These are phyloP conservation scores for Colletotrichum graminicola DNA, from an alignment of 2,329 filamentous ascomycete species.

Conservation along the genomic window DNA sequence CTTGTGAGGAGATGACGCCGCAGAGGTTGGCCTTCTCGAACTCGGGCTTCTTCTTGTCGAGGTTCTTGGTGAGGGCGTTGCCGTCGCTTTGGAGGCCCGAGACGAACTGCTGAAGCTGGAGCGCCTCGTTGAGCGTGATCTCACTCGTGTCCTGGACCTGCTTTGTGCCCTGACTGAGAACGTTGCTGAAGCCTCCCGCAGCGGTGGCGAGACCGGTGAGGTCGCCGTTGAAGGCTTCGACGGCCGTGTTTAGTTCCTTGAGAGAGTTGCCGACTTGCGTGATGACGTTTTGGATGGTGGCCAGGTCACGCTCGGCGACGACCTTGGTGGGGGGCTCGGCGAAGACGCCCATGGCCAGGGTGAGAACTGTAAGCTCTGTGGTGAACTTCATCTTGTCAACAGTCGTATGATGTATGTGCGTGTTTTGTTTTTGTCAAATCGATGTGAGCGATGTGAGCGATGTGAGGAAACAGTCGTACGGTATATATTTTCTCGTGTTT, in stretches of 20 bases:
- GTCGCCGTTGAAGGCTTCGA: slow-evolving; percentile 46
- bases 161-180: slow-evolving; percentile 41
- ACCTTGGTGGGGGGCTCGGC: slow-evolving; percentile 38
- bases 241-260: slow-evolving; percentile 44
- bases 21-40: slow-evolving; percentile 49
- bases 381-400: slow-evolving; percentile 44
- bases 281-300: slow-evolving; percentile 41
- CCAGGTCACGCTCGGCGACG: slow-evolving; percentile 40
- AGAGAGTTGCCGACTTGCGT: slow-evolving; percentile 42
- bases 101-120: slow-evolving; percentile 42
- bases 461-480: neutral
- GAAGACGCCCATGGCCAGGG: slow-evolving; percentile 40
- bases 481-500: slow-evolving; percentile 21
- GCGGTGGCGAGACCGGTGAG: slow-evolving; percentile 41
- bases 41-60: slow-evolving; percentile 47
- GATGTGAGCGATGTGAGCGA: too few relatives aligned
- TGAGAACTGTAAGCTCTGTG: slow-evolving; percentile 37
- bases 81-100: slow-evolving; percentile 46
- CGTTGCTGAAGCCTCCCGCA: slow-evolving; percentile 43
- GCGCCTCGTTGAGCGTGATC: slow-evolving; percentile 43
- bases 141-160: slow-evolving; percentile 36
- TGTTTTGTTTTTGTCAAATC: slow-evolving; percentile 10
- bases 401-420: neutral
- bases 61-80: slow-evolving; percentile 45
- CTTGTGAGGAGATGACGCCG: slow-evolving; percentile 45